Evolutionary conservation across 257 asterid species (phyloP).

Genomic region (Gentiana dahurica): DNA sequence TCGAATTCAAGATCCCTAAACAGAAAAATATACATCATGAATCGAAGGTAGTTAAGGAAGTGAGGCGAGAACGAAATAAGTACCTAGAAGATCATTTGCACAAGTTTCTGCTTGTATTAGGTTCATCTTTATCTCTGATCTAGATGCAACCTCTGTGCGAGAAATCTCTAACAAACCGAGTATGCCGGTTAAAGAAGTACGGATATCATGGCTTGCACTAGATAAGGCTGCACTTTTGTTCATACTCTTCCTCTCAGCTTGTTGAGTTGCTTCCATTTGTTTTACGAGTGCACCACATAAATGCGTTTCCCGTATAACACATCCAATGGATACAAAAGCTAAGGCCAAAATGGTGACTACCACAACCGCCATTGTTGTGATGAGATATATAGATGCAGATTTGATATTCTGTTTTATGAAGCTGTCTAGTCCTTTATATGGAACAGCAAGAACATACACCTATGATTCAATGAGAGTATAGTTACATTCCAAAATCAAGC

Average conservation of each 20-base stretch:
- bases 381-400: constrained; percentile 6
- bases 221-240: constrained; percentile 32
- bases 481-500: neutral
- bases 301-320: constrained; percentile 16
- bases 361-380: constrained; percentile 7
- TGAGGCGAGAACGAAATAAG: neutral
- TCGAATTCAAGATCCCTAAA: constrained; percentile 52
- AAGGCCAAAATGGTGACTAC: constrained; percentile 11
- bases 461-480: neutral
- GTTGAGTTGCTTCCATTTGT: constrained; percentile 30
- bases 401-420: constrained; percentile 3
- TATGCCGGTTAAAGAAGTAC: constrained; percentile 26
- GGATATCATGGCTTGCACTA: constrained; percentile 29
- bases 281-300: constrained; percentile 18
- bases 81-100: constrained; percentile 44
- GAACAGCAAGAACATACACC: constrained; percentile 20
- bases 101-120: constrained; percentile 16
- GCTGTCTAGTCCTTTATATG: constrained; percentile 8
- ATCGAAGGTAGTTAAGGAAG: neutral
- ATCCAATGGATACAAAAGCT: constrained; percentile 9
- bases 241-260: constrained; percentile 32
- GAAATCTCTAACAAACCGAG: constrained; percentile 17
- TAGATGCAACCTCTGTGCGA: constrained; percentile 5
- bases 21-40: neutral
- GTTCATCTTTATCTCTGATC: constrained; percentile 10